Percentiles rank a stretch among this genome's conserved stretches.
These are phyloP conservation scores for Colletotrichum graminicola DNA, from an alignment of 2,329 filamentous ascomycete species.

Conservation along the genomic window DNA sequence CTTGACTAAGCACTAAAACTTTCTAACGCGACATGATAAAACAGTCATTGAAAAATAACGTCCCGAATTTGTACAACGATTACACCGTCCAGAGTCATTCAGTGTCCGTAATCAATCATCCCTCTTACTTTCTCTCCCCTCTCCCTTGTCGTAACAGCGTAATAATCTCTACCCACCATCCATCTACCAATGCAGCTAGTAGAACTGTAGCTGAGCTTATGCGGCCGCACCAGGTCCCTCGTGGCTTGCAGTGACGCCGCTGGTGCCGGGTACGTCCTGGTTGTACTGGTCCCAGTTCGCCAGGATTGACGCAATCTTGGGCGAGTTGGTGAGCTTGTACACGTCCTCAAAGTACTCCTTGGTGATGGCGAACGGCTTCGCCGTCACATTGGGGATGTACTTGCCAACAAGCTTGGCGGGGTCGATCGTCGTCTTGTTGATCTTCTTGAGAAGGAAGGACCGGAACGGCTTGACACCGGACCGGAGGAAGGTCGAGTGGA, in stretches of 20 bases:
- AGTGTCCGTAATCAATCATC: slow-evolving; percentile 24
- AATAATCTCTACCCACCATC: slow-evolving; percentile 15
- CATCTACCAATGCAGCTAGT: slow-evolving; percentile 43
- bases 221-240: slow-evolving; percentile 59
- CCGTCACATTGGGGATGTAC: slow-evolving; percentile 99
- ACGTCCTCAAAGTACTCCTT: slow-evolving; percentile 99
- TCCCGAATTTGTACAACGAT: slow-evolving; percentile 38
- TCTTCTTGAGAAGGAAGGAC: slow-evolving; percentile 99
- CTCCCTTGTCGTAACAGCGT: slow-evolving; percentile 24
- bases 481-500: slow-evolving; percentile 98
- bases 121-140: background rate
- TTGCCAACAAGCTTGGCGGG: slow-evolving; percentile 97
- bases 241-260: slow-evolving; percentile 51
- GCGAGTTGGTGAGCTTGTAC: slow-evolving; percentile 89
- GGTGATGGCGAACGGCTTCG: slow-evolving; percentile 92
- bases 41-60: slow-evolving; percentile 24
- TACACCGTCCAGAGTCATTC: slow-evolving; percentile 40
- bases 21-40: slow-evolving; percentile 36
- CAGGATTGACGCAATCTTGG: slow-evolving; percentile 81
- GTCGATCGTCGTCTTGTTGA: slow-evolving; percentile 99
- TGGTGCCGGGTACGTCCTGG: slow-evolving; percentile 60
- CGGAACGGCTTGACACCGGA: slow-evolving; percentile 99
- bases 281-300: slow-evolving; percentile 86
- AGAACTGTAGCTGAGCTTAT: slow-evolving; percentile 42
- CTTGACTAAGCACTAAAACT: slow-evolving; percentile 3